phyloP scores from a whole-genome alignment of 176 grass and related monocot genomes.

The Aegilops speltoides region DNA sequence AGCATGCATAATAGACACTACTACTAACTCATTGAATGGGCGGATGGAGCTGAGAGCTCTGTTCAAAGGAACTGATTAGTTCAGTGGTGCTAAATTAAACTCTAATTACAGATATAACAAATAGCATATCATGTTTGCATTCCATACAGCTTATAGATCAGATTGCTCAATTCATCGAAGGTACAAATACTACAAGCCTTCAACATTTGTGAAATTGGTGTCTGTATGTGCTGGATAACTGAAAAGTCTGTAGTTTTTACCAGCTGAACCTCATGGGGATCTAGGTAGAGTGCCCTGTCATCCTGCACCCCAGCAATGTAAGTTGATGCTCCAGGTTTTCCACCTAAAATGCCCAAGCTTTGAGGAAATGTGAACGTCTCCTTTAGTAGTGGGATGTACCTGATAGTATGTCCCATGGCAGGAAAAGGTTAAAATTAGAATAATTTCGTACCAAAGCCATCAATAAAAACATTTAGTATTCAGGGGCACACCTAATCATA shows the following conservation, averaged over 20 bases:
- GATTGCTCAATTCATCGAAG: neutral
- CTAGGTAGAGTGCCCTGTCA: slow-evolving; percentile 84
- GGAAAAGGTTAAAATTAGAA: slow-evolving; percentile 9
- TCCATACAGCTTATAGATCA: neutral
- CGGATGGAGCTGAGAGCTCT: neutral
- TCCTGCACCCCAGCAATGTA: slow-evolving; percentile 97
- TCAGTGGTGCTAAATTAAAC: neutral
- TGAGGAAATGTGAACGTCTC: slow-evolving; percentile 98
- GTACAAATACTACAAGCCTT: neutral
- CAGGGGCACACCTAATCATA: neutral
- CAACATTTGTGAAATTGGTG: neutral
- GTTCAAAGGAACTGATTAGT: neutral
- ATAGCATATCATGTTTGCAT: slow-evolving; percentile 1
- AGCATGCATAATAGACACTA: neutral
- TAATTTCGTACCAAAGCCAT: slow-evolving; percentile 23
- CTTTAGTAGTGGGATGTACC: slow-evolving; percentile 89
- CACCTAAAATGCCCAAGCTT: slow-evolving; percentile 96
- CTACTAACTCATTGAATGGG: neutral
- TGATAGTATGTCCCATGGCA: slow-evolving; percentile 32
- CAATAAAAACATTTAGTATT: slow-evolving; percentile 21
- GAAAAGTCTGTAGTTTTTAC: slow-evolving; percentile 36
- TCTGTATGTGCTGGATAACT: slow-evolving; percentile 1
- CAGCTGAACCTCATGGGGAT: slow-evolving; percentile 90
- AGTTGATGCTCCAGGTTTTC: slow-evolving; percentile 92
- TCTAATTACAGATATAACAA: slow-evolving; percentile 2